These are phyloP conservation scores for Ramalina peruviana DNA, from an alignment of 495 filamentous ascomycete genomes.

Conservation along the genomic window DNA sequence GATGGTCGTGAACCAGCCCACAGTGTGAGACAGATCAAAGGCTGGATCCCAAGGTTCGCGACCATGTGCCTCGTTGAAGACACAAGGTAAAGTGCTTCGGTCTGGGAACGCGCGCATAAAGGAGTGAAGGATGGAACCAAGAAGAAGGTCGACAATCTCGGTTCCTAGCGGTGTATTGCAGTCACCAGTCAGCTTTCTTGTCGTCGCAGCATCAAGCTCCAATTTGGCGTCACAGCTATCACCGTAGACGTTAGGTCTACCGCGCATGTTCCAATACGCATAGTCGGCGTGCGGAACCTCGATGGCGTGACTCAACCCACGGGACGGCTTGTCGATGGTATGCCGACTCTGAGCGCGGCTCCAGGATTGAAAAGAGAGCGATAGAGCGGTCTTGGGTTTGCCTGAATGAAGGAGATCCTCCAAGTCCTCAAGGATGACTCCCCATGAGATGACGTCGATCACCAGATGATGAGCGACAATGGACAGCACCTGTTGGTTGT, in stretches of 20 bases:
- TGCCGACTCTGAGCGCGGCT: slow-evolving; percentile 3
- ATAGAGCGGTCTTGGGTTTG: slow-evolving; percentile 11
- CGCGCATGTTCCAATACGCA: slow-evolving; percentile 2
- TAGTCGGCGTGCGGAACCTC: slow-evolving; percentile 3
- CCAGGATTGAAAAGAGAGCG: slow-evolving; percentile 20
- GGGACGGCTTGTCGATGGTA: neutral
- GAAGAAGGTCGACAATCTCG: slow-evolving; percentile 33
- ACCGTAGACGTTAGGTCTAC: slow-evolving; percentile 27
- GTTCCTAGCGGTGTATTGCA: slow-evolving; percentile 30
- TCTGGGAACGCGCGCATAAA: slow-evolving; percentile 33
- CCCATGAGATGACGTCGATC: slow-evolving; percentile 46
- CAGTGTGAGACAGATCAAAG: slow-evolving; percentile 19
- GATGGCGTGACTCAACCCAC: neutral
- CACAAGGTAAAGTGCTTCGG: slow-evolving; percentile 4
- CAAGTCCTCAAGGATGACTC: slow-evolving; percentile 41
- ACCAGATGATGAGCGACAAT: slow-evolving; percentile 41
- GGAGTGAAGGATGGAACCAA: slow-evolving; percentile 33
- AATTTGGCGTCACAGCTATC: slow-evolving; percentile 27
- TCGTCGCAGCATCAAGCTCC: slow-evolving; percentile 27
- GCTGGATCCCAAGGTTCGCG: slow-evolving; percentile 17
- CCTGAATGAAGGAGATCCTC: slow-evolving; percentile 29
- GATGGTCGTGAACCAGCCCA: slow-evolving; percentile 23
- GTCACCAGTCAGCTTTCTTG: slow-evolving; percentile 26
- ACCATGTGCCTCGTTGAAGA: slow-evolving; percentile 24
- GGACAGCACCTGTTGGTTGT: slow-evolving; percentile 9